These are phyloP conservation scores for Kazachstania taianensis DNA, from an alignment of 805 yeast species.

Conservation along the genomic window DNA sequence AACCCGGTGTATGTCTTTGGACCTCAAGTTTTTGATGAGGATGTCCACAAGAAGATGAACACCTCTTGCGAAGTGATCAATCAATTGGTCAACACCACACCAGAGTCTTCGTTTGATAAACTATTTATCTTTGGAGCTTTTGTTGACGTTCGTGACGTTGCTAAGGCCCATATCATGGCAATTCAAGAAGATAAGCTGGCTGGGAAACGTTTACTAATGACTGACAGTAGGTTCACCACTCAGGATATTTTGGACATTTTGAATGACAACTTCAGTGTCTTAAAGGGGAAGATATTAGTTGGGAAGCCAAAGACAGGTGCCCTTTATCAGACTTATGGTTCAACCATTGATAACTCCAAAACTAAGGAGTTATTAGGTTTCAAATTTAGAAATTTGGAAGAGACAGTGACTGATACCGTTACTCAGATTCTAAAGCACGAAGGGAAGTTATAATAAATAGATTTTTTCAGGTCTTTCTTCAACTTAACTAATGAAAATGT, in stretches of 20 bases:
- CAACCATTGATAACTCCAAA: conserved; percentile 10
- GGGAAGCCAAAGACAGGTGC: conserved; percentile 28
- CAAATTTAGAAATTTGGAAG: conserved; percentile 12
- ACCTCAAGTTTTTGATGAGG: conserved; percentile 32
- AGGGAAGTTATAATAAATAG: conserved; percentile 8
- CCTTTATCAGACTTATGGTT: background rate
- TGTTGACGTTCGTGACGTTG: conserved; percentile 55
- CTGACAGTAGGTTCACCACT: conserved; percentile 18
- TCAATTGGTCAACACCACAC: conserved; percentile 22
- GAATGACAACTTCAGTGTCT: conserved; percentile 33
- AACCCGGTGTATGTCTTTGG: too few species aligned
- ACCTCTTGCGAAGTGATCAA: conserved; percentile 30
- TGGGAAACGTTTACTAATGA: conserved; percentile 28
- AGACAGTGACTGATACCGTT: conserved; percentile 16
- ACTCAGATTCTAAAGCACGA: conserved; percentile 16
- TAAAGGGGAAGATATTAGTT: conserved; percentile 35
- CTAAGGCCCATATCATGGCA: conserved; percentile 44
- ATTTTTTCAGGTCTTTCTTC: too few species aligned
- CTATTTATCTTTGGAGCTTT: conserved; percentile 18
- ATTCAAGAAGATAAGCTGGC: conserved; percentile 30
- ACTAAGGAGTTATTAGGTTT: conserved; percentile 19
- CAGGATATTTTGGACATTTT: conserved; percentile 24
- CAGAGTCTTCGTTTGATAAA: conserved; percentile 18
- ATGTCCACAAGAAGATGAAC: conserved; percentile 29
- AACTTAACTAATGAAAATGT: too few species aligned